Evolutionary conservation across 352 stramenopile genomes (phyloP), one percentile per base, ranked within the genome.

Genomic region (Phytophthora ohioensis): DNA sequence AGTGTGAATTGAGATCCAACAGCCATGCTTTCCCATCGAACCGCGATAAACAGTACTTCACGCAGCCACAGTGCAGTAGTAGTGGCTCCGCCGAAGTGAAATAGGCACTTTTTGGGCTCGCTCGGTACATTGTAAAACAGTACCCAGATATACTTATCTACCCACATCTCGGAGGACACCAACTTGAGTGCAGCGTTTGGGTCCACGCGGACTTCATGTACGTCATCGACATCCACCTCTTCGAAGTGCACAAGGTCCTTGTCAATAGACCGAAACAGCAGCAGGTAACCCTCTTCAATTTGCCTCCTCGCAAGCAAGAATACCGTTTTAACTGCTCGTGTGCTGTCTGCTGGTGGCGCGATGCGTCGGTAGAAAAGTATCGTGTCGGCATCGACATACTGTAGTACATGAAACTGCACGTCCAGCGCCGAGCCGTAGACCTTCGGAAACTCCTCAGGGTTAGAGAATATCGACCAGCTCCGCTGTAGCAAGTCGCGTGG

Each of bases 71-170:
- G 67, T 8, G 60, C 47, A 12, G 71, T 88, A 38, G 63, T 81
- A 38, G 81, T 82, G 41, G 69, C 67, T 31, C 85, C 85, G 36
- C 85, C 85, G 59, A 92, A 92, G 64, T 91, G 78, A 53, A 91
- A 90, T 12, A 79, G 32, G 46, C 81, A 88, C 15, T 61, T 54
- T 12, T 73, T 59, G 1, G 60, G 56, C 0, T 75, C 69, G 0
- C 32, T 17, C 30, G 60, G 61, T 9, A 72, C 43, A 17, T 87
- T 81, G 11, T 81, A 75, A 65, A 91, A 85, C 47, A 92, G 52
- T 13, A 86, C 73, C 84, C 84, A 92, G 27, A 84, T 84, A 68
- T 87, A 86, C 64, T 85, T 89, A 36, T 91, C 82, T 47, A 84
- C 72, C 85, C 85, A 92, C 34, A 81, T 52, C 17, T 81, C 76